A percentile compares a stretch with the other conserved stretches of the same genome.
Conservation (phyloP, 495 filamentous ascomycete genomes). For the Letharia lupina region DNA sequence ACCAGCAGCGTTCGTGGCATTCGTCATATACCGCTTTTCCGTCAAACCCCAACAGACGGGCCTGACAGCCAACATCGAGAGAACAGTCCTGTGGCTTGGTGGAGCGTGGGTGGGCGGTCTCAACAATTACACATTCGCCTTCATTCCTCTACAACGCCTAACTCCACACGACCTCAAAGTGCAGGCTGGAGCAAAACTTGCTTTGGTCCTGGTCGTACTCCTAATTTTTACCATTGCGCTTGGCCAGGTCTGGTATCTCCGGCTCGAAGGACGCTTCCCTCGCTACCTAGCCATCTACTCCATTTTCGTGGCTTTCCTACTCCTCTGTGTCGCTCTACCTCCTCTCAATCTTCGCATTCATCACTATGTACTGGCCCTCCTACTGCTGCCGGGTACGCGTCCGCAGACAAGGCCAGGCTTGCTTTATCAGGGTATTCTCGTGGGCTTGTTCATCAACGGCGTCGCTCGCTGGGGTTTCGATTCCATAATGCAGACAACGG, state of each 20-base stretch:
- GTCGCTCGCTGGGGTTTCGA: slow-evolving; percentile 92
- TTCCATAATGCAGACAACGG: slow-evolving; percentile 75
- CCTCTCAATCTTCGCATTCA: slow-evolving; percentile 85
- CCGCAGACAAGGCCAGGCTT: slow-evolving; percentile 73
- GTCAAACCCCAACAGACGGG: slow-evolving; percentile 45
- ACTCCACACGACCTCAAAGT: slow-evolving; percentile 66
- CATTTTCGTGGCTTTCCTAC: slow-evolving; percentile 46
- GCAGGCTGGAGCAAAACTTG: slow-evolving; percentile 68
- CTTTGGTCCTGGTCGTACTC: slow-evolving; percentile 58
- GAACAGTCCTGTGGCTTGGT: slow-evolving; percentile 65
- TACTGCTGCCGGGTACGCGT: slow-evolving; percentile 76
- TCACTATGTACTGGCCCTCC: slow-evolving; percentile 82
- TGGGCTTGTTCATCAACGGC: slow-evolving; percentile 89
- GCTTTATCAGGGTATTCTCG: slow-evolving; percentile 76
- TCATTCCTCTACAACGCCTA: slow-evolving; percentile 73
- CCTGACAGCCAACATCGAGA: slow-evolving; percentile 53
- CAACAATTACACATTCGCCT: slow-evolving; percentile 76
- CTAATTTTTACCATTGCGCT: slow-evolving; percentile 50
- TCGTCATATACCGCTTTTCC: slow-evolving; percentile 67
- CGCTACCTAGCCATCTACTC: slow-evolving; percentile 66
- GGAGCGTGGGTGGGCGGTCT: slow-evolving; percentile 70
- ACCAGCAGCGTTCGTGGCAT: slow-evolving; percentile 66
- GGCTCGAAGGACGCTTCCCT: slow-evolving; percentile 60
- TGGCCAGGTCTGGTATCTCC: slow-evolving; percentile 68
- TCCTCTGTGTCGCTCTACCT: slow-evolving; percentile 63